Base-by-base conservation (phyloP, 345 rosid species). In the Microthlaspi erraticum region DNA sequence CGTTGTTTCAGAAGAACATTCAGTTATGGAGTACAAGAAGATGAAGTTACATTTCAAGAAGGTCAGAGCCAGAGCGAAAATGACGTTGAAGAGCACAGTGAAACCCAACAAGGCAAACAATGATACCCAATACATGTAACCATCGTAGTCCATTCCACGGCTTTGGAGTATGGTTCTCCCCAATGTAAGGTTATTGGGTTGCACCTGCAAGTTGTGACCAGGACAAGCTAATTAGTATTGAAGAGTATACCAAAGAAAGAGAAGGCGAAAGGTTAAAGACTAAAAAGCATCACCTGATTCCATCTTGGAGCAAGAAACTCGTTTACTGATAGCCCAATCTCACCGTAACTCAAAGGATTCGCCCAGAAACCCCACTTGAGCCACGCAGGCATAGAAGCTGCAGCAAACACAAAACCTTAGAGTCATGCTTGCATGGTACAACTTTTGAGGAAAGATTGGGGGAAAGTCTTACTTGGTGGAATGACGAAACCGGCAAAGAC, bases 311-410 rank as follows among this genome's bases (percentile, higher is more conserved):
- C 87, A 13, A 85, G 88, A 76, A 86, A 86, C 81, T 90, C 95
- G 48, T 90, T 93, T 14, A 76, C 85, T 0, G 77, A 67, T 16
- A 90, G 34, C 8, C 95, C 98, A 41, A 78, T 90, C 70, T 90
- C 93, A 36, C 78, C 87, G 43, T 93, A 93, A 91, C 86, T 88
- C 80, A 93, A n/a, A 8, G 98, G 93, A 9, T 93, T 87, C 38
- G 34, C 29, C 97, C 97, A 93, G 73, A 76, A 93, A 39, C 83
- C 96, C 97, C 97, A 90, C 58, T 82, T 81, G 97, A 93, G 87
- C 98, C 97, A 90, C 34, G 19, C 71, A 6, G 96, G 93, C 91
- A 90, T 87, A 2, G 88, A 80, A 45, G 87, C 96, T 92, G 87
- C 77, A 80, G 32, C 31, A 29, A 56, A 43, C 4, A 69, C 41